phyloP scores from a whole-genome alignment of 345 rosid genomes.

The Lagerstroemia speciosa region DNA sequence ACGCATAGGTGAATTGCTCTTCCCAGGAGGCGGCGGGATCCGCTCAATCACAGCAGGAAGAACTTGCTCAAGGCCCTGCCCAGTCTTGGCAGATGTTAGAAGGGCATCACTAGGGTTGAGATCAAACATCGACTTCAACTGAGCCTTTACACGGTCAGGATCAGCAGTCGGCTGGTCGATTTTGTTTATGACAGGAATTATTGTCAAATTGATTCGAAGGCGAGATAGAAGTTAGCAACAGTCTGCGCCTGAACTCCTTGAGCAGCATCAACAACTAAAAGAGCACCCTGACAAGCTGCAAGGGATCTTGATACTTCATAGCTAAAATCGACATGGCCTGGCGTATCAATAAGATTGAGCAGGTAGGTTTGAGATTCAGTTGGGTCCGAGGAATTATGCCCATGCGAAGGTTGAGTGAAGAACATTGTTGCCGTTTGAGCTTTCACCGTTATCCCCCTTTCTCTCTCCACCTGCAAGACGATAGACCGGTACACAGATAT shows the following conservation, averaged over 20 bases:
- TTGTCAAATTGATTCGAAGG: constrained; percentile 77
- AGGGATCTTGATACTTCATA: constrained; percentile 96
- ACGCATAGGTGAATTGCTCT: constrained; percentile 54
- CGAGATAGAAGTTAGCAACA: constrained; percentile 93
- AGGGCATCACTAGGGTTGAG: constrained; percentile 73
- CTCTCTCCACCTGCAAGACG: constrained; percentile 78
- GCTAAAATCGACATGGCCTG: constrained; percentile 98
- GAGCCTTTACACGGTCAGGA: constrained; percentile 95
- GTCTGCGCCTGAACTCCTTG: constrained; percentile 99
- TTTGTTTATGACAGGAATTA: constrained; percentile 84
- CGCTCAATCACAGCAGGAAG: constrained; percentile 83
- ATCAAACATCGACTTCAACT: constrained; percentile 92
- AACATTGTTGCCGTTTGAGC: constrained; percentile 99
- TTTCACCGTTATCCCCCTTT: constrained; percentile 95
- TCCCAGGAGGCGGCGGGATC: constrained; percentile 86
- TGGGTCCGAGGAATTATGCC: constrained; percentile 13
- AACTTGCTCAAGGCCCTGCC: constrained; percentile 82
- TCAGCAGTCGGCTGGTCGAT: constrained; percentile 99
- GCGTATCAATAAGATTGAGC: constrained; percentile 82
- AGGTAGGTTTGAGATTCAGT: constrained; percentile 37
- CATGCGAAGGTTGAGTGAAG: constrained; percentile 25
- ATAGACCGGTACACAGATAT: not conserved
- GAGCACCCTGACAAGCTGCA: constrained; percentile 98
- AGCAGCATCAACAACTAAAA: constrained; percentile 95
- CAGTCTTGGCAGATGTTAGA: constrained; percentile 93